A percentile compares a stretch with the other conserved stretches of the same genome.
These are phyloP conservation scores for Pulveroboletus frians DNA, from an alignment of 768 basidiomycete species.

Conservation along the genomic window DNA sequence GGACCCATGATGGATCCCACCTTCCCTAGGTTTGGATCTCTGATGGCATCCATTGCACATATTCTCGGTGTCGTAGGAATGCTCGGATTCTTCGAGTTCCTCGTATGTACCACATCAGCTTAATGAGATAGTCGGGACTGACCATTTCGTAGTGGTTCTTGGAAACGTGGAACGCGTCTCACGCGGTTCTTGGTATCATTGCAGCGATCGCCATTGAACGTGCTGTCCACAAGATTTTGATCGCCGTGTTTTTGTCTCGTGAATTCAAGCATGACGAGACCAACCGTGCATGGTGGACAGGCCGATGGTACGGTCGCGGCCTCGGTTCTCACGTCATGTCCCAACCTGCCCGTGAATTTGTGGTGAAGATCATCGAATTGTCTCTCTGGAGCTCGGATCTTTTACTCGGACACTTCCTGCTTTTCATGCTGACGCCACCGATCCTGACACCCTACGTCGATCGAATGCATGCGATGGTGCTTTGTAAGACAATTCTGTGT, in stretches of 20 bases:
- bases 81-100: conserved; percentile 93
- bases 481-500: conserved; percentile 50
- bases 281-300: conserved; percentile 99
- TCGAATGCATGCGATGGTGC: conserved; percentile 81
- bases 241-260: conserved; percentile 89
- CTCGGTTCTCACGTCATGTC: conserved; percentile 89
- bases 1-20: conserved; percentile 84
- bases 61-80: conserved; percentile 76
- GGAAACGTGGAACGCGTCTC: conserved; percentile 85
- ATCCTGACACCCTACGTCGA: conserved; percentile 89
- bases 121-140: conserved; percentile 5
- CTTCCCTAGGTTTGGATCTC: conserved; percentile 86
- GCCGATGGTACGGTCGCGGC: conserved; percentile 93
- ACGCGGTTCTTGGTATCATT: conserved; percentile 91
- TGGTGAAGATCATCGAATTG: conserved; percentile 97
- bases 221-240: conserved; percentile 88
- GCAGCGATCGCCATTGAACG: conserved; percentile 89
- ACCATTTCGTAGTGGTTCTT: conserved; percentile 75
- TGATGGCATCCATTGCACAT: conserved; percentile 90
- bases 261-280: conserved; percentile 99
- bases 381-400: conserved; percentile 95
- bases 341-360: conserved; percentile 95
- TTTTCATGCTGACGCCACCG: conserved; percentile 88
- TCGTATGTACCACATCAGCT: conserved; percentile 48
- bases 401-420: conserved; percentile 76